Base-by-base conservation (phyloP, 208 protist species). In the Angomonas desouzai region DNA sequence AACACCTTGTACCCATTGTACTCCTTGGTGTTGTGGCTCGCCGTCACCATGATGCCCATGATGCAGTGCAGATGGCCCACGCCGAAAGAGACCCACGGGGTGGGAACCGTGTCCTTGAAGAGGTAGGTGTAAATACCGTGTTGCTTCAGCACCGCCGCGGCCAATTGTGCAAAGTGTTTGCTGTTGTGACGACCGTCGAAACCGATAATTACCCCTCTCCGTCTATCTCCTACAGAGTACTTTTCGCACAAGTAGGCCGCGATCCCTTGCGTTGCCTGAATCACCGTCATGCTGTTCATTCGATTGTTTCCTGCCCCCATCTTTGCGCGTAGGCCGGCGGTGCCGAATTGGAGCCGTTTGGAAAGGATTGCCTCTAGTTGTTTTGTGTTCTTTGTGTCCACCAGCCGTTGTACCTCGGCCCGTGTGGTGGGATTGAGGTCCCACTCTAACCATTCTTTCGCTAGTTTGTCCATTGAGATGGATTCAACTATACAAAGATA, bases 1-100 rank as follows among this genome's bases (percentile, higher is more conserved):
- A 98, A 99, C 11, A 99, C 93, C 77, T 99, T 99, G 78, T 99
- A 99, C 25, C 98, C 98, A 78, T 99, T 99, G 86, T 99, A 97
- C 29, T 96, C 71, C 77, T 99, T 99, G 16, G 98, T 97, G 81
- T 99, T 99, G 82, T 99, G 98, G 53, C 93, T 98, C 23, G 98
- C 98, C n/a, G 98, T 99, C 32, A 99, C 88, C 97, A 99, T 98
- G 27, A 98, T 81, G 28, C 98, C 98, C 18, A 82, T 92, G 2
- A 87, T 53, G 25, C 76, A 83, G 56, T 68, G 64, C 49, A 77
- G 72, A 29, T 81, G 60, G 11, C 60, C 69, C 13, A 97, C 74
- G 23, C 77, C 74, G 51, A 87, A 96, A 13, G 93, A 81, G 32
- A 98, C 96, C 68, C 96, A 93, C 13, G 97, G 97, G 10, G 98